Conservation (phyloP, 2,329 filamentous ascomycete species). For the Leptographium galeiforme region DNA sequence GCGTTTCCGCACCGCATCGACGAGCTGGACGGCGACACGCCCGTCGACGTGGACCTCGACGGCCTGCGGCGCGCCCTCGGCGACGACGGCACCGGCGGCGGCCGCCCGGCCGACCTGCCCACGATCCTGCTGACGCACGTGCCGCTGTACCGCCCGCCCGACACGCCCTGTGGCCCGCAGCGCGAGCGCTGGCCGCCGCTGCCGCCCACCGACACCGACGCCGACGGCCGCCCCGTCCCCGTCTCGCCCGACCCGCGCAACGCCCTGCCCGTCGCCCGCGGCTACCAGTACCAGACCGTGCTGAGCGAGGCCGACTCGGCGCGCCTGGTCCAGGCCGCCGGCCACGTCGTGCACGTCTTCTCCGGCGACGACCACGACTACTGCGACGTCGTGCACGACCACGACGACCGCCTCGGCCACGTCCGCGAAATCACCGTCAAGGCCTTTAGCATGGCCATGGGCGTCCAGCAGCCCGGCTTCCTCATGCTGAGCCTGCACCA, state of each 20-base stretch:
- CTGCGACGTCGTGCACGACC: slow-evolving; percentile 73
- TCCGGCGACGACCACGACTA: slow-evolving; percentile 98
- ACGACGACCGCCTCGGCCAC: slow-evolving; percentile 40
- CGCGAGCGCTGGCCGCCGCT: slow-evolving; percentile 73
- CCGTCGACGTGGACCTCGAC: slow-evolving; percentile 10
- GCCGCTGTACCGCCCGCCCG: slow-evolving; percentile 68
- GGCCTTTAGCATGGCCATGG: slow-evolving; percentile 92
- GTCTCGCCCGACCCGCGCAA: slow-evolving; percentile 56
- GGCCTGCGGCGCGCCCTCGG: background rate
- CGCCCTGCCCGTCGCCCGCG: slow-evolving; percentile 60
- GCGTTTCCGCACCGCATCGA: slow-evolving; percentile 46
- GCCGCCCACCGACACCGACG: slow-evolving; percentile 40
- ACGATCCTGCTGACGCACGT: slow-evolving; percentile 86
- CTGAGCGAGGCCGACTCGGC: slow-evolving; percentile 64
- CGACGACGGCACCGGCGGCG: slow-evolving; percentile 25
- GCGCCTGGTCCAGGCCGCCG: slow-evolving; percentile 62
- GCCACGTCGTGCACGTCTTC: slow-evolving; percentile 75
- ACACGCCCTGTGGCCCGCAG: slow-evolving; percentile 75
- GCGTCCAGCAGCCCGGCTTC: slow-evolving; percentile 76
- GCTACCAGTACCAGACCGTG: slow-evolving; percentile 97
- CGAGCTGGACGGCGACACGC: slow-evolving; percentile 28
- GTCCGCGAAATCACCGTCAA: slow-evolving; percentile 87
- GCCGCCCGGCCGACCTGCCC: slow-evolving; percentile 52
- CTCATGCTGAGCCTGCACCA: slow-evolving; percentile 86
- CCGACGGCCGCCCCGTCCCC: slow-evolving; percentile 18